These are phyloP conservation scores for Pugionium dolabratum DNA, from an alignment of 345 rosid genomes.

Conservation along the genomic window DNA sequence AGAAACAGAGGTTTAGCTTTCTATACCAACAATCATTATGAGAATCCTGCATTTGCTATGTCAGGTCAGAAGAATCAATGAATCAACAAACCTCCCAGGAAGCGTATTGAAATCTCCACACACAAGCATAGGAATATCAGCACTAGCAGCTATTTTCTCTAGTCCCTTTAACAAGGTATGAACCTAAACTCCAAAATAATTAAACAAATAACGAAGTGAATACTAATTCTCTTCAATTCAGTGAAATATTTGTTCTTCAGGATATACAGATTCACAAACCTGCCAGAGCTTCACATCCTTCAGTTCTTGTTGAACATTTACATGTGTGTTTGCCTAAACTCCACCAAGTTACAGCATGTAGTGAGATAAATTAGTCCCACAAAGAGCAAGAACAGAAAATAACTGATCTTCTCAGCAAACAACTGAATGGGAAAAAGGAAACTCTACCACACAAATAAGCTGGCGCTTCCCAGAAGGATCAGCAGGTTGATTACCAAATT, in stretches of 20 bases:
- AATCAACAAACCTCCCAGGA: constrained; percentile 81
- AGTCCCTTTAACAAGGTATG: constrained; percentile 93
- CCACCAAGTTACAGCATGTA: constrained; percentile 30
- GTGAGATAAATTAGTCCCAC: constrained; percentile 19
- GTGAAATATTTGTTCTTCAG: neutral
- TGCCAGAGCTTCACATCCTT: constrained; percentile 99
- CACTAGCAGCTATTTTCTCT: constrained; percentile 96
- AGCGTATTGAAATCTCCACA: constrained; percentile 96
- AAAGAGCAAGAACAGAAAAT: constrained; percentile 19
- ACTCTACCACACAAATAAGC: constrained; percentile 92
- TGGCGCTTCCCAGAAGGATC: constrained; percentile 89
- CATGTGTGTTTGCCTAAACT: constrained; percentile 94
- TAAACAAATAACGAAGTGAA: constrained; percentile 5
- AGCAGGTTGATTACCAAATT: constrained; percentile 83
- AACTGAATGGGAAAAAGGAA: neutral
- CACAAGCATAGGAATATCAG: constrained; percentile 95
- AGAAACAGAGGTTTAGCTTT: constrained; percentile 21
- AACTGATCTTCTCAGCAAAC: constrained; percentile 12
- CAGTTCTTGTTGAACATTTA: constrained; percentile 77
- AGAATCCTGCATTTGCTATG: constrained; percentile 12
- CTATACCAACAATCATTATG: neutral
- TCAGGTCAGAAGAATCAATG: constrained; percentile 19
- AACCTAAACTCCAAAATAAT: constrained; percentile 53
- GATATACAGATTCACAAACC: constrained; percentile 47
- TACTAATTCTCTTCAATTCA: neutral